Percentiles rank a stretch among this genome's conserved stretches.
Conservation (phyloP, 164 flowering plant species). For the Platanus orientalis region DNA sequence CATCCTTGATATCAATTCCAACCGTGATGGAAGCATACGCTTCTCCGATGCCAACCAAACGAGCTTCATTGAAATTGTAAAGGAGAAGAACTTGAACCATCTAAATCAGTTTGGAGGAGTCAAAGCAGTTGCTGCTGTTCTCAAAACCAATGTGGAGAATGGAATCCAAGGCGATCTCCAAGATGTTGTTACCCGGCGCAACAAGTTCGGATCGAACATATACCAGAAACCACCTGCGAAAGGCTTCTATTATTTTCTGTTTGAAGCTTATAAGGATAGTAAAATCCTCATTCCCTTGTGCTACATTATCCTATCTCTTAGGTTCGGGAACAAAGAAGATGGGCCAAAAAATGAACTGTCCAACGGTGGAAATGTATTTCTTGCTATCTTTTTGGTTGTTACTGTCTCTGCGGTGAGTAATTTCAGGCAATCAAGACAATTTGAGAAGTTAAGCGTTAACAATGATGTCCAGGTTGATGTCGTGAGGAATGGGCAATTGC, state of each 20-base stretch:
- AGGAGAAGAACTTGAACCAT: slow-evolving; percentile 17
- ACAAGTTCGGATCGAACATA: slow-evolving; percentile 28
- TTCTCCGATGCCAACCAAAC: neutral
- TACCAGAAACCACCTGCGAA: slow-evolving; percentile 29
- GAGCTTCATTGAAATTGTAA: slow-evolving; percentile 20
- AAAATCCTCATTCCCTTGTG: slow-evolving; percentile 40
- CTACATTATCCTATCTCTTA: slow-evolving; percentile 38
- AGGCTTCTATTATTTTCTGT: slow-evolving; percentile 28
- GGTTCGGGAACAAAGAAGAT: slow-evolving; percentile 41
- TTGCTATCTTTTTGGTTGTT: slow-evolving; percentile 42
- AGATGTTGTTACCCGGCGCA: slow-evolving; percentile 7
- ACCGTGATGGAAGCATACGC: neutral
- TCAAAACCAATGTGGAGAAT: slow-evolving; percentile 12
- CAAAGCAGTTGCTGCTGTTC: slow-evolving; percentile 4
- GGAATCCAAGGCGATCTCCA: slow-evolving; percentile 21
- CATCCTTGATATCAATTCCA: slow-evolving; percentile 1
- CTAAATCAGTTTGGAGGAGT: slow-evolving; percentile 22
- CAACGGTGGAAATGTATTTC: slow-evolving; percentile 44
- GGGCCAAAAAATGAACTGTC: slow-evolving; percentile 46
- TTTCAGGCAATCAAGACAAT: slow-evolving; percentile 33
- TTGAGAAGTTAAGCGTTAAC: slow-evolving; percentile 28
- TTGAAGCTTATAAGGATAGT: slow-evolving; percentile 41
- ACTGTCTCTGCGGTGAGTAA: slow-evolving; percentile 38
- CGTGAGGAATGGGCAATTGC: slow-evolving; percentile 32
- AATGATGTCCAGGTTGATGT: slow-evolving; percentile 34